Percentiles rank a stretch among this genome's conserved stretches.
These are phyloP conservation scores for Talaromyces marneffei DNA, from an alignment of 2,329 filamentous ascomycete species.

Conservation along the genomic window DNA sequence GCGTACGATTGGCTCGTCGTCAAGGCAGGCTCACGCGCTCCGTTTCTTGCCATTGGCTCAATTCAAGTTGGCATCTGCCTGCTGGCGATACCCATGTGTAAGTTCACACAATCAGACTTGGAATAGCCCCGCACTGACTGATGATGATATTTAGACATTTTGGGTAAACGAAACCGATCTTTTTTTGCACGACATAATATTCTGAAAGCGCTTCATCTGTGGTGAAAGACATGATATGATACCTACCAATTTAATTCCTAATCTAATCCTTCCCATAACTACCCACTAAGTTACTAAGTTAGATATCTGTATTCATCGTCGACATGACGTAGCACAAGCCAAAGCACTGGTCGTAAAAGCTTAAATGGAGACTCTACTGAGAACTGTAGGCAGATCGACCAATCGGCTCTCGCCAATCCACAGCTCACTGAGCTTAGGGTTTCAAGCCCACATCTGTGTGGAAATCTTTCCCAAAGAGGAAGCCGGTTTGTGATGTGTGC, in stretches of 20 bases:
- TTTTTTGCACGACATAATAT: constrained; percentile 73
- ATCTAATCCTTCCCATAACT: too few species aligned
- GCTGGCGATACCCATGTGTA: constrained; percentile 72
- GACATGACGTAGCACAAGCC: neutral
- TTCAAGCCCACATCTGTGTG: neutral
- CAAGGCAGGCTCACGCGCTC: constrained; percentile 48
- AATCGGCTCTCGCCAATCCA: neutral
- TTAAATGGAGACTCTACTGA: neutral
- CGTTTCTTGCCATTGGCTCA: constrained; percentile 65
- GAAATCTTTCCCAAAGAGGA: neutral
- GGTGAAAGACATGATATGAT: constrained; percentile 18
- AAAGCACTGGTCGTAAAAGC: too few species aligned
- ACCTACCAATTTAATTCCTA: neutral
- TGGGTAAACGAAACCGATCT: constrained; percentile 69
- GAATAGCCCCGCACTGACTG: neutral
- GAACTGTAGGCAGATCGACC: constrained; percentile 1
- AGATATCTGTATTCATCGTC: neutral
- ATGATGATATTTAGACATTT: constrained; percentile 54
- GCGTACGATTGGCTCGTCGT: constrained; percentile 76
- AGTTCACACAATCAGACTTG: constrained; percentile 38
- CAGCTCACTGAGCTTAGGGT: too few species aligned
- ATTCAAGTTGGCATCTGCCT: constrained; percentile 74
- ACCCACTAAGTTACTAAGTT: too few species aligned
- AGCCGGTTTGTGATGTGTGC: neutral
- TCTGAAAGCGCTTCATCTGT: constrained; percentile 43